Evolutionary conservation across 805 yeast species (phyloP), one percentile per base, ranked within the genome.

Genomic region (Sugiyamaella americana): DNA sequence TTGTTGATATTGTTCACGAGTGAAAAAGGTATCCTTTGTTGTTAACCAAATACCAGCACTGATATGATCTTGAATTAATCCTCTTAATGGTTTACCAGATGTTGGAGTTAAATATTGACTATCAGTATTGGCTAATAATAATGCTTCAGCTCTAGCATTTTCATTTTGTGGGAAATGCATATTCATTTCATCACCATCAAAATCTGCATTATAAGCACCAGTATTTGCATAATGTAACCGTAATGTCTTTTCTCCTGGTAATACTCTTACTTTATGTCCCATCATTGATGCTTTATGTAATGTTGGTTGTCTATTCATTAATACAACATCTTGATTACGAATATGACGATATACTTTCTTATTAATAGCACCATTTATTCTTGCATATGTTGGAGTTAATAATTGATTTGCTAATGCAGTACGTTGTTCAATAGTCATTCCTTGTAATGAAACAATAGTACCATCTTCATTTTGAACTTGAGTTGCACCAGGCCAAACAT

Each of bases 111-210:
- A 75, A 67, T 93, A 93, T 71, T 93, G 98, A 51, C 95, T 85
- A 67, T 94, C 97, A 5, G 99, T 93, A 66, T 91, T 89, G 36
- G 98, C 98, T 65, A 93, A 75, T 63, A 87, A 79, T 61, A 87
- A 73, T 2, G 98, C 98, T 66, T 93, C 99, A 0, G 98, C 95
- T 54, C 98, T 73, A 1, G 98, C 98, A 67, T 93, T 98, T 68
- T 93, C 98, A 1, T 98, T 93, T 66, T 93, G 99, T 1, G 98
- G 98, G 40, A 93, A 98, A 63, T 93, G 98, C 62, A 93, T 73
- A 66, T 93, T 93, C 98, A 93, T 93, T 67, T 93, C 98, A 69
- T 93, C 98, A 68, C 98, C 98, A 67, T 93, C 98, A 64, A 93
- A 93, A 76, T 93, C 99, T 35, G 99, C 99, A 65, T 94, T 94